phyloP scores from a whole-genome alignment of 1,284 basidiomycete genomes.

The Singerocomus inundabilis region DNA sequence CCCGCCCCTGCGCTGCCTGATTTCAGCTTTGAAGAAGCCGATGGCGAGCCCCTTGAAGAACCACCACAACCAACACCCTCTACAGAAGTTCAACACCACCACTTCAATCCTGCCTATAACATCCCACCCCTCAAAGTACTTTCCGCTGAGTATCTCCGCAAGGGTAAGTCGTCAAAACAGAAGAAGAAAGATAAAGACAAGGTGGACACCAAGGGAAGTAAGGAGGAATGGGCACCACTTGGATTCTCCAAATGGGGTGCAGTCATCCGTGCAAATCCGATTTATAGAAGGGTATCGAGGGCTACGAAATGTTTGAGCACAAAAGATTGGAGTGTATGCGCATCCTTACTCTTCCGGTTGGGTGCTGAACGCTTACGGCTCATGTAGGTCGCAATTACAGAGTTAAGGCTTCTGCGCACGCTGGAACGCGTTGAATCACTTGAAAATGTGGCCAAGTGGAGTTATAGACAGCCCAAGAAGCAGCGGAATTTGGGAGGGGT shows the following conservation, averaged over 20 bases:
- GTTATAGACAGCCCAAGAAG: slow-evolving; percentile 94
- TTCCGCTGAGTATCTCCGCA: slow-evolving; percentile 64
- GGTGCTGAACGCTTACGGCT: neutral
- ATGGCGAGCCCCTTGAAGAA: slow-evolving; percentile 26
- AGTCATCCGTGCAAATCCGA: slow-evolving; percentile 66
- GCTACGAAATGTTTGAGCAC: slow-evolving; percentile 75
- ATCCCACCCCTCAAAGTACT: slow-evolving; percentile 61
- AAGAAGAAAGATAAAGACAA: slow-evolving; percentile 59
- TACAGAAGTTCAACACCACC: slow-evolving; percentile 34
- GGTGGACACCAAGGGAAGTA: slow-evolving; percentile 50
- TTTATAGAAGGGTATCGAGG: slow-evolving; percentile 63
- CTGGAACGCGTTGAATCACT: slow-evolving; percentile 85
- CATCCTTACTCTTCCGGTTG: neutral
- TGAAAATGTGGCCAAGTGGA: slow-evolving; percentile 85
- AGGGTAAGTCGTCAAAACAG: slow-evolving; percentile 53
- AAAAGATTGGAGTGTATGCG: slow-evolving; percentile 74
- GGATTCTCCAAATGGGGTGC: slow-evolving; percentile 74
- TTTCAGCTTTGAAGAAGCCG: slow-evolving; percentile 31
- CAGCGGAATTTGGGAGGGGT: slow-evolving; percentile 78
- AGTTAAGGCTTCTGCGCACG: slow-evolving; percentile 74
- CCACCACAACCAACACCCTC: slow-evolving; percentile 16
- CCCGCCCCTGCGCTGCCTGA: slow-evolving; percentile 29
- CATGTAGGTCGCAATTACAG: slow-evolving; percentile 68
- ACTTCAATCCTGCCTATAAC: slow-evolving; percentile 50
- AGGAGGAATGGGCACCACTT: slow-evolving; percentile 63